Evolutionary conservation across 257 asterid species (phyloP), one percentile per base, ranked within the genome.

Genomic region (Gentiana macrophylla): DNA sequence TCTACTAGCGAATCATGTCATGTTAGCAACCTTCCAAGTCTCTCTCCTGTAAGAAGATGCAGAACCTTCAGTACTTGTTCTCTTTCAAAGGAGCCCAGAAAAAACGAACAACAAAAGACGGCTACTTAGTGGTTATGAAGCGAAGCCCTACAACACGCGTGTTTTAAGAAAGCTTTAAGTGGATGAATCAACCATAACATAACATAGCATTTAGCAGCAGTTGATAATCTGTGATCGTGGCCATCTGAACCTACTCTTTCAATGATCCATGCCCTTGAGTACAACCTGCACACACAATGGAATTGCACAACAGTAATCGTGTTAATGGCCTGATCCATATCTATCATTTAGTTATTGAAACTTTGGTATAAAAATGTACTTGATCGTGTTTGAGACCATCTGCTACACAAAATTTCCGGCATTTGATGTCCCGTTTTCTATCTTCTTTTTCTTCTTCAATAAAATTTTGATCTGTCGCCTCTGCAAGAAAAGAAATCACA

Each of bases 391-490:
- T 53, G 5, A 77, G 62, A 57, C 45, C 48, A 35, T 57, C 47
- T 43, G 52, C 57, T 36, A 53, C 56, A 9, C 71, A 50, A 9
- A 69, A 56, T 68, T 70, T 69, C 45, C 64, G 70, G 63, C 69
- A 68, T 62, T 78, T 72, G 35, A 41, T 33, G 35, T 64, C 32
- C 8, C 62, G 64, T 32, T n/a, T 52, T 65, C 52, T 68, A 52
- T 57, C 56, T 1, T 70, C 55, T 13, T 67, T 64, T 60, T 70
- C 77, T 57, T 72, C 85, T 49, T 82, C 86, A 5, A 45, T 57
- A 41, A 85, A 85, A 70, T 85, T 85, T 70, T 85, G 95, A 65
- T 70, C 92, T 2, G 65, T 64, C 65, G 64, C 74, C 78, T 85
- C 94, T 84, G 78, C 35, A 65, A 60, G 24, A 55, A 63, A 56